Percentiles rank a stretch among this genome's conserved stretches.
Evolutionary conservation across 1,139 yeast genomes (phyloP).

Genomic region (Pichia sp.): DNA sequence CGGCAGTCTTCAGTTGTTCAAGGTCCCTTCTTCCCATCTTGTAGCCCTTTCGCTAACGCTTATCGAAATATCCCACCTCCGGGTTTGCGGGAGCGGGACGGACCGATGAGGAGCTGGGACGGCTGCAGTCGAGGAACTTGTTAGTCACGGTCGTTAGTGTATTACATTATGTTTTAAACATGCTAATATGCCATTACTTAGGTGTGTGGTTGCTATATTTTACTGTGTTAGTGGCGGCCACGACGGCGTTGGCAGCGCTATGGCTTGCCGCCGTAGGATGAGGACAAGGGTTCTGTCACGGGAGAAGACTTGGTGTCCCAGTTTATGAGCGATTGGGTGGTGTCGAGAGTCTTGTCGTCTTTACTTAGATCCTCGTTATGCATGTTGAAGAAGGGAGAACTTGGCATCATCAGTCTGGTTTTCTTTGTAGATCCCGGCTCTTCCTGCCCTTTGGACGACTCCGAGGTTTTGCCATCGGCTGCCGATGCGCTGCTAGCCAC

Average conservation of each 20-base stretch:
- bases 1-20: not conserved
- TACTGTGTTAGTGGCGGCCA: no score
- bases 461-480: not conserved
- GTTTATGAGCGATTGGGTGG: conserved; percentile 20
- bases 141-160: no score
- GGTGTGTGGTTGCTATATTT: no score
- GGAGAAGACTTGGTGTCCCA: conserved; percentile 29
- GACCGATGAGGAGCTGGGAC: not conserved
- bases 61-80: not conserved
- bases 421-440: not conserved
- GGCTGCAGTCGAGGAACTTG: not conserved
- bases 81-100: not conserved
- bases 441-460: not conserved
- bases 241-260: not conserved
- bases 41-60: not conserved
- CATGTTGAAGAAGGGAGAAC: conserved; percentile 29
- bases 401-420: conserved; percentile 24
- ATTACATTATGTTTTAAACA: no score
- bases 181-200: no score
- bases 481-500: not conserved
- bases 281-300: conserved; percentile 21
- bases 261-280: not conserved
- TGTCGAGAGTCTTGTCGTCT: conserved; percentile 20
- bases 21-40: not conserved
- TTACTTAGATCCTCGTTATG: conserved; percentile 19